Base-by-base conservation (phyloP, 2,329 filamentous ascomycete species). In the Colletotrichum sidae region DNA sequence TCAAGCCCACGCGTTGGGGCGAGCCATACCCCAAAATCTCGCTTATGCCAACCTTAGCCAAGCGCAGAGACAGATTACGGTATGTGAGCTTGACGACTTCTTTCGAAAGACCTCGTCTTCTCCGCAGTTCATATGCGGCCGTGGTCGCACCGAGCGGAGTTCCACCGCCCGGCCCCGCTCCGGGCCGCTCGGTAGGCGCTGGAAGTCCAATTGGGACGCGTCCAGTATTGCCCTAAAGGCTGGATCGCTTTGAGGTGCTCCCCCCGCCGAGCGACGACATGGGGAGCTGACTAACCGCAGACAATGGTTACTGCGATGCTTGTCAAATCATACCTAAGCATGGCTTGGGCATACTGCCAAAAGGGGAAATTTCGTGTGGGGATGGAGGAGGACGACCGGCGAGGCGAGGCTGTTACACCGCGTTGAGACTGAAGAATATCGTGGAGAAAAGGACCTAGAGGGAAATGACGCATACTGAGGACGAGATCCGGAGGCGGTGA, bases 281-380 rank as follows among this genome's bases (percentile, higher is more conserved):
- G 60, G 58, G 58, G 58, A 34, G 33, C 58, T 66, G 53, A 66
- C 58, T 66, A 49, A 66, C 37, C 17, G 12, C 63, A 57, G 15
- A 7, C 13, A 25, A 35, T 53, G 33, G 25, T 44, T 44, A 56
- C 42, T 12, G 11, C 13, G 15, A 15, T 53, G 33, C 15, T 44
- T 44, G 57, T 38, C 12, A 10, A 10, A 57, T 56, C 41, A 25
- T 62, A 13, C 15, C 37, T n/a, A 34, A 37, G 15, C 39, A 42
- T 37, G 8, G n/a, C 38, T n/a, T 9, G 17, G 44, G 6, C 52
- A 41, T 61, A 8, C 51, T 61, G n/a, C 62, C 17, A 37, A 52
- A 55, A 17, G 4, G 41, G 59, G 53, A 33, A 65, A 57, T 49
- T 56, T n/a, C 8, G 6, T 15, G n/a, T 34, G 17, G 12, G 8